Conservation (phyloP, 257 asterid species). For the Solanum okadae region DNA sequence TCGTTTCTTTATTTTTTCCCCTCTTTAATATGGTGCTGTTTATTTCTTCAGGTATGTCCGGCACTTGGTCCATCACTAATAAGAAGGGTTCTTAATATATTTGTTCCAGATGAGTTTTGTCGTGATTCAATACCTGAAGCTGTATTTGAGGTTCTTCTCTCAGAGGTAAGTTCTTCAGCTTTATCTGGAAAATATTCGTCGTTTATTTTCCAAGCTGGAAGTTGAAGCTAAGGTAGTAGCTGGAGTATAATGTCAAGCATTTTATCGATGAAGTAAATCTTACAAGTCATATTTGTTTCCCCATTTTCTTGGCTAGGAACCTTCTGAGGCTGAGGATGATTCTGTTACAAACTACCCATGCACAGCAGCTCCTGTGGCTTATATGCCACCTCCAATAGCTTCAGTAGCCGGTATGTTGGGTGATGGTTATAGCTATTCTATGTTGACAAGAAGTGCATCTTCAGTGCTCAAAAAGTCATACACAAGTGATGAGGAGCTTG, state of each 20-base stretch:
- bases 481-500: conserved; percentile 75
- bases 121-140: conserved; percentile 59
- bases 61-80: conserved; percentile 51
- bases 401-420: conserved; percentile 33
- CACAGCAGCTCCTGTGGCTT: conserved; percentile 42
- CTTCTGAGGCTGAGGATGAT: conserved; percentile 35
- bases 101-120: conserved; percentile 76
- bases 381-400: conserved; percentile 42
- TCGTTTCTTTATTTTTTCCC: not conserved
- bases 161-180: conserved; percentile 37
- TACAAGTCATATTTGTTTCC: not conserved
- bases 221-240: not conserved
- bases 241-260: not conserved
- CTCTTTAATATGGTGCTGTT: not conserved
- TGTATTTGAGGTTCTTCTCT: conserved; percentile 57
- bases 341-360: conserved; percentile 46
- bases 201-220: not conserved
- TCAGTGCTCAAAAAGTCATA: conserved; percentile 57
- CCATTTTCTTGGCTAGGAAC: conserved; percentile 24
- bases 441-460: conserved; percentile 42
- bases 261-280: not conserved
- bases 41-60: conserved; percentile 54
- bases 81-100: conserved; percentile 53
- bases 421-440: conserved; percentile 21
- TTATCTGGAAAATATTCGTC: not conserved